Evolutionary conservation across 2,329 filamentous ascomycete genomes (phyloP), one percentile per base, ranked within the genome.

Genomic region (Fusarium circinatum): DNA sequence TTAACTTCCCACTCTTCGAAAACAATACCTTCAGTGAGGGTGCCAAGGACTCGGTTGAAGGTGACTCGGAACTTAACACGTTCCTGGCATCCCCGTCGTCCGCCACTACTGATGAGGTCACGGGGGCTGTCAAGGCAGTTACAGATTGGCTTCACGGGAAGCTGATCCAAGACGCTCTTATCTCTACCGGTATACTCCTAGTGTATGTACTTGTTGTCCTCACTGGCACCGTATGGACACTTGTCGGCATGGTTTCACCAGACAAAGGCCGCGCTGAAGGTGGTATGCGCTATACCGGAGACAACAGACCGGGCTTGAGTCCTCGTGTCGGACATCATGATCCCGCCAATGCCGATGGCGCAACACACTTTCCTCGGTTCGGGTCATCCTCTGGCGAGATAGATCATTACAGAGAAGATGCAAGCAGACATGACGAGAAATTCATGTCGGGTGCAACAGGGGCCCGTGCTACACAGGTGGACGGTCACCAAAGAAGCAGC

Each of bases 1-100:
- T 99, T 76, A 86, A 90, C 68, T 92, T 99, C 76, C 96, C 96
- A 1, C 83, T 89, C 60, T 91, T 98, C 69, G 86, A 90, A 32
- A 92, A 94, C 77, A 89, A 98, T 80, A 93, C 93, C 3, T 97
- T 98, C 84, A 96, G 94, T 66, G 85, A 92, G 60, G 95, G 95
- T 47, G 93, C 95, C 63, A 85, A 90, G 38, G 86, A 88, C 51
- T 89, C 88, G 42, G 83, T 92, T 66, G 80, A 84, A 12, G 89
- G 88, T 61, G 89, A 93, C 74, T 85, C 86, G 17, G 85, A 89
- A 59, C 86, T 92, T 59, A 88, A 89, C 44, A 89, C 88, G 17
- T 96, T 98, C 81, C 89, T 98, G 54, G 88, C 94, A n/a, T 90
- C 92, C 68, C 91, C 95, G 0, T 91, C 91, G 36, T 89, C 88